Evolutionary conservation across 1,139 yeast genomes (phyloP).

Genomic region (Saccharomyces hybrid): DNA sequence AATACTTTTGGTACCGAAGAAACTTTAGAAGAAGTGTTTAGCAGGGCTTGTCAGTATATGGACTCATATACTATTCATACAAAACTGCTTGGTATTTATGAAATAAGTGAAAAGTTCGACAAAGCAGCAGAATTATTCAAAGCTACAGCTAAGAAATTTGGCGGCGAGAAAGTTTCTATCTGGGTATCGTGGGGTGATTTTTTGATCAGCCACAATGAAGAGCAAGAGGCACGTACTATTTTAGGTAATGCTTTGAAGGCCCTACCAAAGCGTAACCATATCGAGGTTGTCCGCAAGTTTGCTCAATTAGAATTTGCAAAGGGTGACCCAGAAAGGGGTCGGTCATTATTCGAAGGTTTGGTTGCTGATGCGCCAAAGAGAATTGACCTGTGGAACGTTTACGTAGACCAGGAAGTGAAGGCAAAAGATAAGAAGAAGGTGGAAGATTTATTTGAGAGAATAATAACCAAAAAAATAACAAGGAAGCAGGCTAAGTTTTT

Average conservation of each 20-base stretch:
- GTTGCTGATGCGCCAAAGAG: slow-evolving; percentile 86
- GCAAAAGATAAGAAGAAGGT: slow-evolving; percentile 52
- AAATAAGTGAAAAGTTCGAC: slow-evolving; percentile 60
- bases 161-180: slow-evolving; percentile 52
- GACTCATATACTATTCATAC: slow-evolving; percentile 77
- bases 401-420: slow-evolving; percentile 87
- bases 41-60: slow-evolving; percentile 83
- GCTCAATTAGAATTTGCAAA: slow-evolving; percentile 80
- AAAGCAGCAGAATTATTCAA: slow-evolving; percentile 66
- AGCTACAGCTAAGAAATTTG: slow-evolving; percentile 72
- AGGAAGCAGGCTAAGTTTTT: slow-evolving; percentile 92
- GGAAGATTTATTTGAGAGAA: slow-evolving; percentile 78
- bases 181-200: slow-evolving; percentile 80
- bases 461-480: slow-evolving; percentile 57
- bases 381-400: slow-evolving; percentile 90
- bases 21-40: slow-evolving; percentile 70
- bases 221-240: slow-evolving; percentile 58
- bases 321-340: slow-evolving; percentile 91
- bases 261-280: slow-evolving; percentile 68
- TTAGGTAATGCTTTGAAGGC: slow-evolving; percentile 66
- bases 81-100: slow-evolving; percentile 68
- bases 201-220: slow-evolving; percentile 51
- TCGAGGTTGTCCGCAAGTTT: slow-evolving; percentile 77
- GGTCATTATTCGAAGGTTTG: slow-evolving; percentile 89
- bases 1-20: slow-evolving; percentile 87